phyloP scores from a whole-genome alignment of 2,329 filamentous ascomycete species.

The Fusarium fracticaudum region DNA sequence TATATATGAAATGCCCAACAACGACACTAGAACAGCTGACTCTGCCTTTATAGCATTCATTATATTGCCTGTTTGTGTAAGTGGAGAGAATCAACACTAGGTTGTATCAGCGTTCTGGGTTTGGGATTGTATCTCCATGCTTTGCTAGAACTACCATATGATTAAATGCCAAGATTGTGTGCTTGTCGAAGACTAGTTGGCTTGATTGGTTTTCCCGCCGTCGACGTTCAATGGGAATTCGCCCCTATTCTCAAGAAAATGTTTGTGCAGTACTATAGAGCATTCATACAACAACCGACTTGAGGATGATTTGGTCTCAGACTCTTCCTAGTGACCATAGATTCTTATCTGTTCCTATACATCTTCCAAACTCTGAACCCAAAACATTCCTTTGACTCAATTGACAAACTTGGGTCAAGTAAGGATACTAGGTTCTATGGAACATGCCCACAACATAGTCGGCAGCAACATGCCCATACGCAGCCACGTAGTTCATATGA shows the following conservation, averaged over 20 bases:
- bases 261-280: too few relatives aligned
- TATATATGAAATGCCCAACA: not conserved
- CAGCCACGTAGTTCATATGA: constrained; percentile 34
- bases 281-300: not conserved
- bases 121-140: not conserved
- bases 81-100: not conserved
- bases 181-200: not conserved
- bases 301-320: too few relatives aligned
- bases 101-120: not conserved
- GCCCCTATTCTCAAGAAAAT: not conserved
- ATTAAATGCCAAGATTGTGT: not conserved
- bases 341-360: not conserved
- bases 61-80: not conserved
- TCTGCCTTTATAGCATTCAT: not conserved
- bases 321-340: not conserved
- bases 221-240: not conserved
- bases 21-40: not conserved
- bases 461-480: constrained; percentile 19
- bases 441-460: constrained; percentile 25
- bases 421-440: not conserved
- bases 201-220: not conserved
- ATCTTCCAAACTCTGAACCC: not conserved
- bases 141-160: not conserved
- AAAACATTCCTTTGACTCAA: too few relatives aligned
- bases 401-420: too few relatives aligned